phyloP scores from a whole-genome alignment of 306 rosid species.

The Rosa lucieae region DNA sequence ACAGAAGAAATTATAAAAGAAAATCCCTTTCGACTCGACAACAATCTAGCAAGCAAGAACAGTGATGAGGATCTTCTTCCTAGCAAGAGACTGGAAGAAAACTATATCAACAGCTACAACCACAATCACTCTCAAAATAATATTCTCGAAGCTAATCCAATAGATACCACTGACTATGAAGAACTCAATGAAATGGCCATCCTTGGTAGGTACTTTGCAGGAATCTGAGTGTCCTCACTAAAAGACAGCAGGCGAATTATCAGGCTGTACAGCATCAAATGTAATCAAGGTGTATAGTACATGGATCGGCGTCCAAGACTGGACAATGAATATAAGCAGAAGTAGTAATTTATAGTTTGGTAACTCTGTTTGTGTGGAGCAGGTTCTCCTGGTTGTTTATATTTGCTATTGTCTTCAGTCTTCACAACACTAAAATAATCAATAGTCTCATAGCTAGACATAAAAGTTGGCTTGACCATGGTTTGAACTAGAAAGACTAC shows the following conservation, averaged over 20 bases:
- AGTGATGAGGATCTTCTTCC: conserved; percentile 25
- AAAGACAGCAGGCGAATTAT: background rate
- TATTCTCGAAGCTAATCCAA: conserved; percentile 28
- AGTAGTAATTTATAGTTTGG: background rate
- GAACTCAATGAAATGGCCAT: conserved; percentile 37
- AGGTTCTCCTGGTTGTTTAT: conserved; percentile 3
- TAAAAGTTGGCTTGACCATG: background rate
- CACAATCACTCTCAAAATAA: conserved; percentile 34
- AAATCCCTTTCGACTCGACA: conserved; percentile 32
- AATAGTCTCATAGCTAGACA: background rate
- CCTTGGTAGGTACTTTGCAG: conserved; percentile 27
- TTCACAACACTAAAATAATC: background rate
- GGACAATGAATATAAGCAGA: background rate
- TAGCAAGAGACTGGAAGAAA: conserved; percentile 23
- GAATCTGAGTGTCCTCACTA: background rate
- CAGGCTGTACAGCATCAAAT: conserved; percentile 6
- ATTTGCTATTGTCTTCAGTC: background rate
- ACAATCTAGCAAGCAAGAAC: conserved; percentile 26
- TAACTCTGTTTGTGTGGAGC: background rate
- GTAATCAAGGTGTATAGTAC: conserved; percentile 4
- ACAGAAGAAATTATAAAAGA: conserved; percentile 38
- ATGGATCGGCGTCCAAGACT: background rate
- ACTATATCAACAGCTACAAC: conserved; percentile 27
- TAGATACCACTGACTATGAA: conserved; percentile 38
- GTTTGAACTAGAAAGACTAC: background rate